Base-by-base conservation (phyloP, 192 early-diverging fungal species). In the Phlyctochytrium bullatum region DNA sequence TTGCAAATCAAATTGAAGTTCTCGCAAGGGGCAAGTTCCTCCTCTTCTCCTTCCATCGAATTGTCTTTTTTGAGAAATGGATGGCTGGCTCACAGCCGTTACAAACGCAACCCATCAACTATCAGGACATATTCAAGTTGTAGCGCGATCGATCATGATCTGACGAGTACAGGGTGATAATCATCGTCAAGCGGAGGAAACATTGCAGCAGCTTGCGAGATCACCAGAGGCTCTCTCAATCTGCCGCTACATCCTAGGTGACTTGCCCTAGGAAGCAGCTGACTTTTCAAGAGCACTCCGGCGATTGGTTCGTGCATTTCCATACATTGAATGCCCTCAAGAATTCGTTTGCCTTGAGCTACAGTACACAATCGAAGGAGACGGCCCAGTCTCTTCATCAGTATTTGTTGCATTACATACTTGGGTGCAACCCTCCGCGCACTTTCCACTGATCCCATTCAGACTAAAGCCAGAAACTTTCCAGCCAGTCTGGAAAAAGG, bases 1-100 rank as follows among this genome's bases (percentile, higher is more conserved):
- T 89, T 89, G 31, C 87, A 83, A n/a, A 98, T 91, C 91, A 98
- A 90, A 70, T 87, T 92, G 73, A 98, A 95, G 83, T 98, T 98
- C 59, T 92, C 93, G 0, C 92, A 91, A 23, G 96, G 96, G 57
- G 90, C 83, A 25, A 96, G 58, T 35, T 80, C 79, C 52, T 78
- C 75, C 23, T 72, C 74, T 6, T 27, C 74, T 1, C 12, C 12
- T 2, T 60, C 67, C 25, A 25, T 14, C 36, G 12, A 14, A 57
- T 57, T 57, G 6, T 57, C 54, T 57, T 47, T 20, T 47, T 20
- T 20, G 20, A 47, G 20, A 47, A 47, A n/a, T n/a, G n/a, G n/a
- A n/a, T n/a, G n/a, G 40, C 6, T 47, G 40, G 40, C 40, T 47
- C 20, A 20, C 6, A 47, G 40, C 6, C 10, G 20, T 47, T 47